Evolutionary conservation across 352 stramenopile genomes (phyloP).

Genomic region (Phytophthora ohioensis): DNA sequence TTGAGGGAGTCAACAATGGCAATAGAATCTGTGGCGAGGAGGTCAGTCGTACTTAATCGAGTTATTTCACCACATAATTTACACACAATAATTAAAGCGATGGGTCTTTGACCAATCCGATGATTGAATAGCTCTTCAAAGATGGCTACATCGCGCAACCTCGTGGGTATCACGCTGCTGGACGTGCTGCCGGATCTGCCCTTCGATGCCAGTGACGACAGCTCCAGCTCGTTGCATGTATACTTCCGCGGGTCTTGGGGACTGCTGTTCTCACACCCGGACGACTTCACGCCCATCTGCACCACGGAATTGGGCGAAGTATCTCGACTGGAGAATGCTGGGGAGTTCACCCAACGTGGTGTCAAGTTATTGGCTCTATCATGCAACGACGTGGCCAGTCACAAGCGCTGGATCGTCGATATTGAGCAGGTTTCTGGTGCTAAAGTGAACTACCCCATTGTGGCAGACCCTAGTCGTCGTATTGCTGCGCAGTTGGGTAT

Average conservation of each 20-base stretch:
- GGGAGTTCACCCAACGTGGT: constrained; percentile 78
- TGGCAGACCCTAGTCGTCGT: constrained; percentile 82
- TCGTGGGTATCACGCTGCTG: constrained; percentile 60
- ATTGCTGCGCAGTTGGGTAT: constrained; percentile 91
- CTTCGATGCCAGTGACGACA: constrained; percentile 64
- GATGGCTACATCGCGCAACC: constrained; percentile 34
- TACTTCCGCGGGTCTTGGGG: constrained; percentile 76
- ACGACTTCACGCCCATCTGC: constrained; percentile 94
- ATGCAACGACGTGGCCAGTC: constrained; percentile 78
- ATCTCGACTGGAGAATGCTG: constrained; percentile 78
- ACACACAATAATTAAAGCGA: constrained; percentile 2
- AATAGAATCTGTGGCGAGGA: constrained; percentile 24
- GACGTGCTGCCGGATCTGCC: constrained; percentile 70
- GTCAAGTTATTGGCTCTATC: constrained; percentile 88
- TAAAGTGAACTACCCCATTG: constrained; percentile 91
- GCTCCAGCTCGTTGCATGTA: constrained; percentile 59
- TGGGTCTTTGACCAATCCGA: not conserved
- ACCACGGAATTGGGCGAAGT: constrained; percentile 93
- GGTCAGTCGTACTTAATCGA: constrained; percentile 25
- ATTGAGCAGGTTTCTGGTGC: constrained; percentile 80
- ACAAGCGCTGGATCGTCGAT: constrained; percentile 86
- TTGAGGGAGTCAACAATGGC: constrained; percentile 15
- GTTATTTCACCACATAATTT: constrained; percentile 1
- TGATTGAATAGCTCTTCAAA: not conserved
- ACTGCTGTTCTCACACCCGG: constrained; percentile 88